phyloP scores from a whole-genome alignment of 2,329 filamentous ascomycete genomes.

The Cordyceps tenuipes region DNA sequence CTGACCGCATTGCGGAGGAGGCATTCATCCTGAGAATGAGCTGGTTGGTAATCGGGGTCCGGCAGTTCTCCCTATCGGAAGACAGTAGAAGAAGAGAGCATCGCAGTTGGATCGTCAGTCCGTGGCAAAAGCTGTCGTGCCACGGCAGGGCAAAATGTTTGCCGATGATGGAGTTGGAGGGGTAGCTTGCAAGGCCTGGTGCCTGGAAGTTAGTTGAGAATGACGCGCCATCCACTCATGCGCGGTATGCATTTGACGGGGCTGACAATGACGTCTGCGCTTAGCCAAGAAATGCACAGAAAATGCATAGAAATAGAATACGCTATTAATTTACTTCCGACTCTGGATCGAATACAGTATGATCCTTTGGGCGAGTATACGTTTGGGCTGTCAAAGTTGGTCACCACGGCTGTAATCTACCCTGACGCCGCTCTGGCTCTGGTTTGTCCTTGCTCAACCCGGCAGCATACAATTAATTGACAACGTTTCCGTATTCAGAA shows the following conservation, averaged over 20 bases:
- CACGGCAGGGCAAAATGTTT: constrained; percentile 2
- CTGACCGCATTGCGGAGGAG: constrained; percentile 25
- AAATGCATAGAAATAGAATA: not conserved
- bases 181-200: constrained; percentile 9
- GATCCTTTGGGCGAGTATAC: too few relatives aligned
- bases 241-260: constrained; percentile 3
- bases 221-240: not conserved
- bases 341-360: too few relatives aligned
- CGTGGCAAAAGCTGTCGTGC: not conserved
- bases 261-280: not conserved
- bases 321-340: not conserved
- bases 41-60: not conserved
- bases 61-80: constrained; percentile 8
- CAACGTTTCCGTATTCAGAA: too few relatives aligned
- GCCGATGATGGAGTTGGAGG: constrained; percentile 9
- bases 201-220: not conserved
- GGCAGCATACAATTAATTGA: too few relatives aligned
- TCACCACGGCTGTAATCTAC: too few relatives aligned
- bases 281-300: not conserved
- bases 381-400: too few relatives aligned
- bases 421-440: too few relatives aligned
- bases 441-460: too few relatives aligned
- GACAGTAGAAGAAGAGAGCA: not conserved
- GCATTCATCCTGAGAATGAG: constrained; percentile 18
- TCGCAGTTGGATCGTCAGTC: not conserved